A percentile compares a stretch with the other conserved stretches of the same genome.
These are phyloP conservation scores for Alternaria viburni DNA, from an alignment of 2,329 filamentous ascomycete genomes.

Conservation along the genomic window DNA sequence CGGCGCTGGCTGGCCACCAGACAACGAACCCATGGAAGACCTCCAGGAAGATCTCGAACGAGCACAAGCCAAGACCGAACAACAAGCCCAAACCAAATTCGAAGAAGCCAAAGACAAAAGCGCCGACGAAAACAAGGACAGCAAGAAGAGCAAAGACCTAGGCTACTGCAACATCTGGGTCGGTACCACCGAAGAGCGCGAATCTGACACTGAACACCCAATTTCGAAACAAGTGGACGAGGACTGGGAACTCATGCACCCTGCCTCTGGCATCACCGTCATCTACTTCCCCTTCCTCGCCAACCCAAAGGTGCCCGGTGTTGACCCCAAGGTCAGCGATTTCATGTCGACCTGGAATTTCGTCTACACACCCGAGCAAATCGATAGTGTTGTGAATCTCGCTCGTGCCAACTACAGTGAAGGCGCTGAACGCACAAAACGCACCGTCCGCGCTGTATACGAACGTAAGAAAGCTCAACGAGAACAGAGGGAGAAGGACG, in stretches of 20 bases:
- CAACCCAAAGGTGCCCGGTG: constrained; percentile 77
- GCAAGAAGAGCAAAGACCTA: constrained; percentile 59
- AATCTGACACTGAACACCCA: constrained; percentile 60
- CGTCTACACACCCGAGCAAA: constrained; percentile 87
- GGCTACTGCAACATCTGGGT: constrained; percentile 97
- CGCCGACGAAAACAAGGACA: constrained; percentile 34
- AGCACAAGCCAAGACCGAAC: constrained; percentile 66
- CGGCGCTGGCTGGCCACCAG: constrained; percentile 88
- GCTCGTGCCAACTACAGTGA: constrained; percentile 87
- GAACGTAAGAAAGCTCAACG: constrained; percentile 82
- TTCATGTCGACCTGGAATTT: constrained; percentile 99
- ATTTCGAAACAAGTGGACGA: constrained; percentile 65
- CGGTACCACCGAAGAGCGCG: constrained; percentile 78
- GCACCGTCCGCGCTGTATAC: constrained; percentile 86
- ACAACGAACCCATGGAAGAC: constrained; percentile 63
- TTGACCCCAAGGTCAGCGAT: constrained; percentile 83
- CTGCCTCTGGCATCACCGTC: constrained; percentile 84
- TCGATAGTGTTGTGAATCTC: constrained; percentile 82
- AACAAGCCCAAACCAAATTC: constrained; percentile 69
- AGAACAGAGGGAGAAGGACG: constrained; percentile 57
- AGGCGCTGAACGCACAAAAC: constrained; percentile 76
- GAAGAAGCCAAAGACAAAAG: constrained; percentile 58
- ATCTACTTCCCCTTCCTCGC: constrained; percentile 89
- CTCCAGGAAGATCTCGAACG: constrained; percentile 70
- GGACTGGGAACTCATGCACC: constrained; percentile 70